phyloP scores from a whole-genome alignment of 2,329 filamentous ascomycete genomes.

The Leptographium wingfieldii region DNA sequence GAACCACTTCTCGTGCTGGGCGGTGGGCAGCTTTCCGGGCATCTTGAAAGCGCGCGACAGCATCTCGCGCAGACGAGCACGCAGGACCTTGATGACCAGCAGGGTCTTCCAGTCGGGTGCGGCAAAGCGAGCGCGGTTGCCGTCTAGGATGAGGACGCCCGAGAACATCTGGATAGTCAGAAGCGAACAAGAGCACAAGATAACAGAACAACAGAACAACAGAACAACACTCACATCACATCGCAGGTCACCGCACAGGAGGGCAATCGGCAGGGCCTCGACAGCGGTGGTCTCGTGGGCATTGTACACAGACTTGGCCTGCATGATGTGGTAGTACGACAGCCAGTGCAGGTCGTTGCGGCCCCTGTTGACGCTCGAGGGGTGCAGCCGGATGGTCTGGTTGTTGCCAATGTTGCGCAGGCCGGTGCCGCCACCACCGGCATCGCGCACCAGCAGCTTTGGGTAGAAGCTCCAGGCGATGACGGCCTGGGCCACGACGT shows the following conservation, averaged over 20 bases:
- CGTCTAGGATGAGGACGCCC: constrained; percentile 76
- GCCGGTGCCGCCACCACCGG: constrained; percentile 51
- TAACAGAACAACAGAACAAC: not conserved
- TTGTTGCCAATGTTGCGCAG: constrained; percentile 90
- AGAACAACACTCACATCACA: constrained; percentile 50
- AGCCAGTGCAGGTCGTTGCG: constrained; percentile 61
- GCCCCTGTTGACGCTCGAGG: constrained; percentile 77
- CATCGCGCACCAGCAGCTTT: constrained; percentile 70
- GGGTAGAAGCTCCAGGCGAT: constrained; percentile 95
- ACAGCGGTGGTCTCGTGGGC: constrained; percentile 78
- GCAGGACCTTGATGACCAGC: constrained; percentile 75
- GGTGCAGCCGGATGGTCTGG: constrained; percentile 76
- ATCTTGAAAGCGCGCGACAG: constrained; percentile 58
- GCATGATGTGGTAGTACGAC: constrained; percentile 96
- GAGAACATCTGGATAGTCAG: constrained; percentile 57
- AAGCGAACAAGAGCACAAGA: not conserved
- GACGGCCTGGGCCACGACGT: constrained; percentile 65
- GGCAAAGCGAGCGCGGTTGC: constrained; percentile 73
- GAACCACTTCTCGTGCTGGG: constrained; percentile 61
- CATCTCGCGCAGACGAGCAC: constrained; percentile 61
- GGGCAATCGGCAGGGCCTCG: constrained; percentile 68
- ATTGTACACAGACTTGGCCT: constrained; percentile 77
- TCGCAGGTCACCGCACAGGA: constrained; percentile 80
- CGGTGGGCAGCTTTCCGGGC: constrained; percentile 48
- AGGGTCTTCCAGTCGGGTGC: constrained; percentile 82